Base-by-base conservation (phyloP, 164 flowering plant genomes). In the Stephania japonica region DNA sequence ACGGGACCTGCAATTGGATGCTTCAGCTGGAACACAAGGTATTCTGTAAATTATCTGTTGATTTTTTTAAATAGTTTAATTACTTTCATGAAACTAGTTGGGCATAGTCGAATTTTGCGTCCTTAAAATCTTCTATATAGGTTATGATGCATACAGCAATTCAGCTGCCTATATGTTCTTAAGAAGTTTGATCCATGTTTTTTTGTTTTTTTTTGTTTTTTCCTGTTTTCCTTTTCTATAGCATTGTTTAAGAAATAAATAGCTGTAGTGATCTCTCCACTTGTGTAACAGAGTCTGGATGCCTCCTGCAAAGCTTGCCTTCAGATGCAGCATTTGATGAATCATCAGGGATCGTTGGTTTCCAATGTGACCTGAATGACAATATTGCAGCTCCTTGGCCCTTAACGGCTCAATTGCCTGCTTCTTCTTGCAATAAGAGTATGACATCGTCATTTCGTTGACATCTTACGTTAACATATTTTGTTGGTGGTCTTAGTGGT, bases 341-440 rank as follows among this genome's bases (percentile, higher is more conserved):
- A 49, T 73, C 76, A 62, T 73, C 93, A 11, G 97, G 98, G 73
- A 77, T 91, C 71, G 88, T 93, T 70, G 88, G 92, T 80, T 95
- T 95, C 80, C 81, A 86, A 64, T 95, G 99, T 74, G 99, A 95
- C 81, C 80, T 95, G 81, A 95, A 95, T 79, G 99, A 95, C 84
- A 90, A 95, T 79, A 93, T 95, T 81, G 93, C 97, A 21, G 98
- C 99, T 77, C 93, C 94, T 70, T 95, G 99, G 99, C 92, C 97
- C 10, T 83, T 87, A 67, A 27, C 86, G 8, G 70, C 84, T 77
- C 89, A 81, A 75, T 70, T 81, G 75, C 73, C 97, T 26, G 53
- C 87, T 78, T 87, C 97, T 73, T 85, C 94, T 62, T 95, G 99
- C 90, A 95, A 89, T 61, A 91, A 89, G 78, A 85, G 99, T 94